phyloP scores from a whole-genome alignment of 192 early-diverging fungal genomes.

The Gigaspora rosea region DNA sequence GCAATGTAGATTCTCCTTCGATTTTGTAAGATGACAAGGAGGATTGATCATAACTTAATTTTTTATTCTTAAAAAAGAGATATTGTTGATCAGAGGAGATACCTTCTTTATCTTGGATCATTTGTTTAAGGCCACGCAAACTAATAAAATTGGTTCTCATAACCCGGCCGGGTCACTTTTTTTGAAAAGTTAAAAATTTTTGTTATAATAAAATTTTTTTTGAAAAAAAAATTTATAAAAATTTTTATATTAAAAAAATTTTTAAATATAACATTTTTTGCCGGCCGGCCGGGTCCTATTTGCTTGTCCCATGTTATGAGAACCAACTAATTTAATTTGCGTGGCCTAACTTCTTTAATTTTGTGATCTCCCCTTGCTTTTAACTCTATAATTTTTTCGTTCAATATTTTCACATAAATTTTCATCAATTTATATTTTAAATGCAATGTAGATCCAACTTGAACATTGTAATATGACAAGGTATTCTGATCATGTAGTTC shows the following conservation, averaged over 20 bases:
- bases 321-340: no score
- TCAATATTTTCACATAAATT: slow-evolving; percentile 59
- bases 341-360: slow-evolving; percentile 72
- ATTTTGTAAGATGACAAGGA: slow-evolving; percentile 76
- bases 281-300: no score
- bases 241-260: no score
- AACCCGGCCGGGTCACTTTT: no score
- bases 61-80: slow-evolving; percentile 77
- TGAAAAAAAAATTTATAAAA: no score
- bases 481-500: slow-evolving; percentile 4
- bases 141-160: no score
- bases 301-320: no score
- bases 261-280: no score
- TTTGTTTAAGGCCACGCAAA: no score
- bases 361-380: slow-evolving; percentile 69
- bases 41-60: slow-evolving; percentile 71
- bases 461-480: slow-evolving; percentile 18
- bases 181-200: no score
- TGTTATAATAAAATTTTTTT: no score
- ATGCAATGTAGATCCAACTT: neutral
- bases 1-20: slow-evolving; percentile 74
- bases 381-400: slow-evolving; percentile 90
- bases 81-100: slow-evolving; percentile 74
- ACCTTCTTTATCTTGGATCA: slow-evolving; percentile 79
- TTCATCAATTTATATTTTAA: slow-evolving; percentile 1